Base-by-base conservation (phyloP, 192 early-diverging fungal genomes). In the Backusella luteola region DNA sequence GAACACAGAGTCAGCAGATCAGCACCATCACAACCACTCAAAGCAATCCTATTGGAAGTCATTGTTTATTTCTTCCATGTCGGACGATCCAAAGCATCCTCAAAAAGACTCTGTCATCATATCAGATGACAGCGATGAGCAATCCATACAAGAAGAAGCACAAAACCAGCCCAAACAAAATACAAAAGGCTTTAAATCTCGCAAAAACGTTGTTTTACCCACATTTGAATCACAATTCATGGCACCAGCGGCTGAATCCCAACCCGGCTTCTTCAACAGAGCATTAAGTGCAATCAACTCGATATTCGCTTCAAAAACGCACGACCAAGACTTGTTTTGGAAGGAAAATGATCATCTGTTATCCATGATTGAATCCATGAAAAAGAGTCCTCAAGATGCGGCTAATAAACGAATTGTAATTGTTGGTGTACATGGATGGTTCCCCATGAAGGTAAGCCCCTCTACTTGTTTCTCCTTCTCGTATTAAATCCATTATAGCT, bases 381-480 rank as follows among this genome's bases (percentile, higher is more conserved):
- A 75, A 52, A 41, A 52, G 4, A 71, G 72, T 67, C 76, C 76
- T 5, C 59, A 74, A 34, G 38, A 53, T 9, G n/a, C 67, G 0
- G 88, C 81, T 70, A 78, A 85, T 9, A 81, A 85, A 36, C 81
- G 85, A 7, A 86, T 95, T 26, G 92, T 87, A 3, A 88, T 98
- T 14, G 85, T 98, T 63, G 95, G 96, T n/a, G 87, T 97, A 2
- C 96, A 97, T 66, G 96, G 96, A 9, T 97, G 94, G 89, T 96
- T 97, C 79, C 93, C 96, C 0, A 90, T 88, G 59, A 91, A 91
- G 71, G 82, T 84, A 78, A 34, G 2, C 12, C 5, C 80, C 36
- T 56, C 76, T n/a, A 34, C 76, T 35, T 77, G 23, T 23, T 77
- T 69, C 6, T 68, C 49, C 26, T 39, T 69, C 36, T 41, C 2